These are phyloP conservation scores for Infundibulicybe gibba DNA, from an alignment of 768 basidiomycete species.

Conservation along the genomic window DNA sequence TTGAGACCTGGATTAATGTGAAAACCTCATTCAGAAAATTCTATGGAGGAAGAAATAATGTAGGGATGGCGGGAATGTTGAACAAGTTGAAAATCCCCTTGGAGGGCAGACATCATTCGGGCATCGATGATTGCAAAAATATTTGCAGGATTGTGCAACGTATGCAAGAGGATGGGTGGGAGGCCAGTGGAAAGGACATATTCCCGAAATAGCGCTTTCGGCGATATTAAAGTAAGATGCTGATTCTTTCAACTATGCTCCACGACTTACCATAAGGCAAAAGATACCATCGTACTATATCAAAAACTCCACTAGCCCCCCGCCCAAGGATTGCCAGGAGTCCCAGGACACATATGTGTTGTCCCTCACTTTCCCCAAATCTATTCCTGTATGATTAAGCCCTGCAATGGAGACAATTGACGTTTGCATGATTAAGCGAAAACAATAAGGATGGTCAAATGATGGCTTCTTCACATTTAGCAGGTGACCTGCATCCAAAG, in stretches of 20 bases:
- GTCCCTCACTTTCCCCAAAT: not conserved
- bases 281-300: no score
- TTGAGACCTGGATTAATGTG: not conserved
- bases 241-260: no score
- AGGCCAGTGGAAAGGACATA: not conserved
- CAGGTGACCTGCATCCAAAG: conserved; percentile 9
- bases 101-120: not conserved
- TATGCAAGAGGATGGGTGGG: conserved; percentile 2
- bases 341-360: no score
- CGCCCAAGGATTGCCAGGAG: no score
- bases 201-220: no score
- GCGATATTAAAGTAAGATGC: no score
- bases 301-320: no score
- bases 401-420: conserved; percentile 5
- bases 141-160: not conserved
- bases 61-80: not conserved
- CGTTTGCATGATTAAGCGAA: conserved; percentile 18
- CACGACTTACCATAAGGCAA: no score
- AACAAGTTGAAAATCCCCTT: not conserved
- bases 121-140: conserved; percentile 3
- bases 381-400: not conserved
- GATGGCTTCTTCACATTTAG: conserved; percentile 7
- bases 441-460: conserved; percentile 25
- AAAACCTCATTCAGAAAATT: not conserved
- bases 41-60: not conserved